Conservation (phyloP, 225 moss, liverwort and hornwort genomes). For the Bryum argenteum region DNA sequence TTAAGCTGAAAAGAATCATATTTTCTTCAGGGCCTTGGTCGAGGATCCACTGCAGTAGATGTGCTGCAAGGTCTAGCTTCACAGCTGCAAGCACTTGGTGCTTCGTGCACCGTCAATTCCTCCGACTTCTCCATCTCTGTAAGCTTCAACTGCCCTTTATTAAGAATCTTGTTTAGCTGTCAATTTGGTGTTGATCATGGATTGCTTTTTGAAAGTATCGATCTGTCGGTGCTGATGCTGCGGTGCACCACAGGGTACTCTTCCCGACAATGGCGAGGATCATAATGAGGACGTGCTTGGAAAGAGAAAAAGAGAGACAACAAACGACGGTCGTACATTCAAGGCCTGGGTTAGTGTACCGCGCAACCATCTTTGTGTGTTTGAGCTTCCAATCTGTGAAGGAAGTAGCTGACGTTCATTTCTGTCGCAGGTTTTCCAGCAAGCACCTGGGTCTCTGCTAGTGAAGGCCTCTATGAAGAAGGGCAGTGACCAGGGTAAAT, state of each 20-base stretch:
- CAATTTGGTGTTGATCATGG: not conserved
- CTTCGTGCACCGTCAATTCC: constrained; percentile 52
- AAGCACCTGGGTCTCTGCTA: constrained; percentile 85
- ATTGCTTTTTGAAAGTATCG: not conserved
- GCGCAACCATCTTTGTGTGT: not conserved
- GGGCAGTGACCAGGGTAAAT: constrained; percentile 52
- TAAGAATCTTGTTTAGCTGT: not conserved
- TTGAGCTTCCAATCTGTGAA: not conserved
- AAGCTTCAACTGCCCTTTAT: constrained; percentile 13
- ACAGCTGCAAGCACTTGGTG: constrained; percentile 67
- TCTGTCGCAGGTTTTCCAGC: constrained; percentile 83
- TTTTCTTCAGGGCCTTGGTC: constrained; percentile 68
- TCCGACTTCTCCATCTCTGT: constrained; percentile 75
- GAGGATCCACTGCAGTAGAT: constrained; percentile 67
- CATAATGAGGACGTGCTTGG: constrained; percentile 28
- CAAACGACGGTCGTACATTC: constrained; percentile 41
- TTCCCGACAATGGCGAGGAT: constrained; percentile 32
- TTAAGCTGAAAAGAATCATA: not conserved
- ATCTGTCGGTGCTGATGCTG: constrained; percentile 13
- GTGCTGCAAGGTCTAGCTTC: constrained; percentile 68
- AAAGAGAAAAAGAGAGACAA: constrained; percentile 44
- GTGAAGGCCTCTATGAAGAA: constrained; percentile 70
- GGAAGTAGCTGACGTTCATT: constrained; percentile 18
- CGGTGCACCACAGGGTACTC: constrained; percentile 38
- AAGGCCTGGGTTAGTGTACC: constrained; percentile 56